These are phyloP conservation scores for Trametes cinnabarina DNA, from an alignment of 768 basidiomycete species.

Conservation along the genomic window DNA sequence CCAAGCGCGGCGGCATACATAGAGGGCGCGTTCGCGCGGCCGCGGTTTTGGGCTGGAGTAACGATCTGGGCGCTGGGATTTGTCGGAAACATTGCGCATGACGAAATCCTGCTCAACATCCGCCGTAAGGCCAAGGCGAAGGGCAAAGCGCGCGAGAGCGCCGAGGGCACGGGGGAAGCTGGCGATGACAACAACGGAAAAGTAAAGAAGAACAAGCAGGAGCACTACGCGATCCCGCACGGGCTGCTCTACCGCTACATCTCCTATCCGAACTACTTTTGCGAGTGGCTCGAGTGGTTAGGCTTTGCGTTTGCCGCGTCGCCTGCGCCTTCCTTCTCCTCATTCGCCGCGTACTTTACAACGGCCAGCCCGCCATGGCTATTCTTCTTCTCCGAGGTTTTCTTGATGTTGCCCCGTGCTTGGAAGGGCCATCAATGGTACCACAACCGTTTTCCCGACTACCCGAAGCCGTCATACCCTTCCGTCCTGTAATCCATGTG, in stretches of 20 bases:
- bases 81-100: conserved; percentile 79
- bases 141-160: conserved; percentile 28
- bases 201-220: conserved; percentile 31
- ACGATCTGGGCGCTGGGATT: conserved; percentile 70
- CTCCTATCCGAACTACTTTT: conserved; percentile 92
- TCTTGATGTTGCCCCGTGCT: conserved; percentile 79
- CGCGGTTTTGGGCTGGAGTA: conserved; percentile 62
- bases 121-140: conserved; percentile 56
- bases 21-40: conserved; percentile 30
- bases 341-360: conserved; percentile 35
- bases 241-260: conserved; percentile 74
- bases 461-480: conserved; percentile 83
- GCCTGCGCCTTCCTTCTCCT: conserved; percentile 40
- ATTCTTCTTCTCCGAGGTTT: conserved; percentile 71
- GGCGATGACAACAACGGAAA: conserved; percentile 35
- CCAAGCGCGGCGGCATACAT: conserved; percentile 47
- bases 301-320: conserved; percentile 80
- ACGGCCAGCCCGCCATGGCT: conserved; percentile 71
- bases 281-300: conserved; percentile 94
- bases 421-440: conserved; percentile 88
- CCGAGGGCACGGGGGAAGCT: conserved; percentile 11
- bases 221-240: conserved; percentile 78
- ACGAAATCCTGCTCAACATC: conserved; percentile 84
- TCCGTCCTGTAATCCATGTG: conserved; percentile 58
- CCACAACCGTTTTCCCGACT: conserved; percentile 68